A percentile compares a stretch with the other conserved stretches of the same genome.
Conservation (phyloP, 306 rosid species). For the Leucaena leucocephala region DNA sequence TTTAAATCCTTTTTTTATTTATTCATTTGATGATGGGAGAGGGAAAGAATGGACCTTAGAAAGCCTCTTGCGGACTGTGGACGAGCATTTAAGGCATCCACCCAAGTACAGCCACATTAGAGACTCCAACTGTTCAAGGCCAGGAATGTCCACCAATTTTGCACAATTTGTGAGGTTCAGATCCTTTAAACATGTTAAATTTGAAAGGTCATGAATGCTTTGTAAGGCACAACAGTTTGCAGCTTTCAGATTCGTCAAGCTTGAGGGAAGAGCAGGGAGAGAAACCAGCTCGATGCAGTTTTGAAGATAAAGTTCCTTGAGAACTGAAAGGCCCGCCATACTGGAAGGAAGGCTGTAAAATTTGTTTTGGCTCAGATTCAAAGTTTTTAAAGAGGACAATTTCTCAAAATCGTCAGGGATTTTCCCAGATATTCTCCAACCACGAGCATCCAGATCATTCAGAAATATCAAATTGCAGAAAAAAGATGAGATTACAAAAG, state of each 20-base stretch:
- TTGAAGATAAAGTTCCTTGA: constrained; percentile 40
- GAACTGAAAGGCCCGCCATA: constrained; percentile 53
- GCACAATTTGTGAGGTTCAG: constrained; percentile 62
- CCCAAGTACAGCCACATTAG: constrained; percentile 51
- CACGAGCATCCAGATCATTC: constrained; percentile 46
- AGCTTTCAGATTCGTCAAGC: constrained; percentile 47
- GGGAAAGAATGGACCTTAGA: constrained; percentile 53
- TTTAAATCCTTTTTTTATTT: neutral
- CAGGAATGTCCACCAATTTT: constrained; percentile 57
- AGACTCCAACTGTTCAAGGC: constrained; percentile 68
- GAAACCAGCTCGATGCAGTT: constrained; percentile 49
- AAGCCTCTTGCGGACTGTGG: constrained; percentile 45
- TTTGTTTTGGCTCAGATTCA: constrained; percentile 48
- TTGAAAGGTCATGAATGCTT: constrained; percentile 54
- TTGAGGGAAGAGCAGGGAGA: constrained; percentile 72
- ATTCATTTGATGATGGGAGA: neutral
- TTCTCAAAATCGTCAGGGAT: constrained; percentile 63
- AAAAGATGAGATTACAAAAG: constrained; percentile 46
- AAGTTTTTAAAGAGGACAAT: constrained; percentile 46
- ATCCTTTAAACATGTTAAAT: constrained; percentile 46
- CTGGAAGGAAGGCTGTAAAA: constrained; percentile 68
- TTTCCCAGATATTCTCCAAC: constrained; percentile 57
- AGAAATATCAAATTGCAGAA: constrained; percentile 57
- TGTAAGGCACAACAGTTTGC: constrained; percentile 57
- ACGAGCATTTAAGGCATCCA: constrained; percentile 57